phyloP scores from a whole-genome alignment of 164 flowering plant genomes.

The Buxus sempervirens region DNA sequence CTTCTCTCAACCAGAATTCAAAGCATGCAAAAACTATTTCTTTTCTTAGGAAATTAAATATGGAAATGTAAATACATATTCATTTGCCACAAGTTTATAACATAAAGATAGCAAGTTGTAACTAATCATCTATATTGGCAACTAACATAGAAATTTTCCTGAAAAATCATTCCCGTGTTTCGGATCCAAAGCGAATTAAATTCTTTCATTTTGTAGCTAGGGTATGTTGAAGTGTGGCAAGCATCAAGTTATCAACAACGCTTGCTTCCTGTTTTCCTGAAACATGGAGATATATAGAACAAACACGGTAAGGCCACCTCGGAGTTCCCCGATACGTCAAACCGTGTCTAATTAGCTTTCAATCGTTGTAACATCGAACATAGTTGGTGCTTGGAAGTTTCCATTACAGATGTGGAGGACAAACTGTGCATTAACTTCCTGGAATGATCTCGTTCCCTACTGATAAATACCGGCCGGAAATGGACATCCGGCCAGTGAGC shows the following conservation, averaged over 20 bases:
- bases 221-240: too few relatives aligned
- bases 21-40: too few relatives aligned
- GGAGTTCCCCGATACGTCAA: slow-evolving; percentile 9
- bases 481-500: slow-evolving; percentile 10
- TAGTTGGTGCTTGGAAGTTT: not conserved
- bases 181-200: not conserved
- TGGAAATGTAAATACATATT: too few relatives aligned
- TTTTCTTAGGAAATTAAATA: too few relatives aligned
- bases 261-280: slow-evolving; percentile 1
- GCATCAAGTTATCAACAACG: not conserved
- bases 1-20: not conserved
- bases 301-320: too few relatives aligned
- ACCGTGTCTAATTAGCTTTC: slow-evolving; percentile 10
- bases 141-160: too few relatives aligned
- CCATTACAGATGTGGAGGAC: slow-evolving; percentile 8
- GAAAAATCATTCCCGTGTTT: not conserved
- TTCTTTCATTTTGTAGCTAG: too few relatives aligned
- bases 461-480: slow-evolving; percentile 10
- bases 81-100: too few relatives aligned
- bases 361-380: slow-evolving; percentile 6
- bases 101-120: too few relatives aligned
- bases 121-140: too few relatives aligned
- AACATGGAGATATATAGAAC: too few relatives aligned
- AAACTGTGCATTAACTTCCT: not conserved
- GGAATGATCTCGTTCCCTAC: slow-evolving; percentile 25